A percentile compares a stretch with the other conserved stretches of the same genome.
These are phyloP conservation scores for Lactarius pseudohatsudake DNA, from an alignment of 768 basidiomycete genomes.

Conservation along the genomic window DNA sequence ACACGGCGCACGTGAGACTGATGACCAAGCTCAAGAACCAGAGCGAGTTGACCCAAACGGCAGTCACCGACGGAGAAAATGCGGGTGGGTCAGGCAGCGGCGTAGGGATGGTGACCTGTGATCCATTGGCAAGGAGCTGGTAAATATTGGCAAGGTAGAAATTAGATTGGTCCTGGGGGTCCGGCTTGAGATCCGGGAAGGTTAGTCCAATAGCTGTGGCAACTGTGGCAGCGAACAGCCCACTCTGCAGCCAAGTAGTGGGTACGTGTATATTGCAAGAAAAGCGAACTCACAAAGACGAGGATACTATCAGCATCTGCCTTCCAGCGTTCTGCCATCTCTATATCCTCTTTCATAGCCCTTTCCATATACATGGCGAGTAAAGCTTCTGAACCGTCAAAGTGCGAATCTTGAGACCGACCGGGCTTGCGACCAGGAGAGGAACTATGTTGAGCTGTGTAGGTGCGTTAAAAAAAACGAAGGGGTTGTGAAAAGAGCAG, in stretches of 20 bases:
- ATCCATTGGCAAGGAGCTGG: slow-evolving; percentile 12
- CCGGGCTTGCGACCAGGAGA: background rate
- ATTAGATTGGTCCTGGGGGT: slow-evolving; percentile 9
- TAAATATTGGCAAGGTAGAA: slow-evolving; percentile 22
- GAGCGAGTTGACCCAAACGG: background rate
- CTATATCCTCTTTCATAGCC: background rate
- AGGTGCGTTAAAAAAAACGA: background rate
- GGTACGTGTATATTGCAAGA: background rate
- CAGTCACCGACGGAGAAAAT: background rate
- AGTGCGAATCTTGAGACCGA: too few species aligned
- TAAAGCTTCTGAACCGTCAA: background rate
- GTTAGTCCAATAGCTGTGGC: slow-evolving; percentile 17
- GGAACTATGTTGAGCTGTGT: background rate
- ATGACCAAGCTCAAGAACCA: background rate
- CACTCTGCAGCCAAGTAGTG: slow-evolving; percentile 6
- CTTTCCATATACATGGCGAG: background rate
- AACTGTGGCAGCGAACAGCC: slow-evolving; percentile 26
- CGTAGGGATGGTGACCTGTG: background rate
- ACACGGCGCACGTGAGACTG: background rate
- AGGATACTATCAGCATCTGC: slow-evolving; percentile 2
- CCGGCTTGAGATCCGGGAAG: slow-evolving; percentile 20
- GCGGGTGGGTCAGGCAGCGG: background rate
- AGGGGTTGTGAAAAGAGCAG: background rate
- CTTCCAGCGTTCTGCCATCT: background rate
- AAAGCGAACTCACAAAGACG: background rate